Evolutionary conservation across 2,329 filamentous ascomycete genomes (phyloP).

Genomic region (Colletotrichum brevisporum): DNA sequence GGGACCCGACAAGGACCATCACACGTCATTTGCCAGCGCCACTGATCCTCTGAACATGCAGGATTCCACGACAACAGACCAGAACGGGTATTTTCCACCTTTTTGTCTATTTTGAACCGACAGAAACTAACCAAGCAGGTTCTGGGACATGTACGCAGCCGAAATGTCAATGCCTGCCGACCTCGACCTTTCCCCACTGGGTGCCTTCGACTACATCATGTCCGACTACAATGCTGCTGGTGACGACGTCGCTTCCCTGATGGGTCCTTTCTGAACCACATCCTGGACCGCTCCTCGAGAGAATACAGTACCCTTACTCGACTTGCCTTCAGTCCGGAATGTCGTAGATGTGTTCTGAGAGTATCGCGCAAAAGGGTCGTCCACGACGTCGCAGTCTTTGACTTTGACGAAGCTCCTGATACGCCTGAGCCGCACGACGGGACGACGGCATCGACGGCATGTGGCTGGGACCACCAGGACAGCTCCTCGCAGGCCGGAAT

Average conservation of each 20-base stretch:
- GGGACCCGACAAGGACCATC: neutral
- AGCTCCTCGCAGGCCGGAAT: no score
- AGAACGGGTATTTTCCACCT: neutral
- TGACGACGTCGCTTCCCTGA: neutral
- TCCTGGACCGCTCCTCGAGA: no score
- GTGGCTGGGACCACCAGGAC: no score
- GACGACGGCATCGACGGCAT: no score
- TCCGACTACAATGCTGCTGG: neutral
- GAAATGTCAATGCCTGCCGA: conserved; percentile 1
- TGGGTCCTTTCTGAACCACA: neutral
- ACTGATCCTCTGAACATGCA: no score
- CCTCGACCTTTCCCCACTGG: conserved; percentile 4
- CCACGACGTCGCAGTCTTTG: no score
- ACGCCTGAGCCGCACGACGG: no score
- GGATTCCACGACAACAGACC: neutral
- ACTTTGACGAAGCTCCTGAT: no score
- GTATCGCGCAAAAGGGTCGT: no score
- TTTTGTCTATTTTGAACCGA: neutral
- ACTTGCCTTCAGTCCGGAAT: no score
- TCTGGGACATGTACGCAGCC: neutral
- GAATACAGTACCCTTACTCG: no score
- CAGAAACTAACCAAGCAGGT: neutral
- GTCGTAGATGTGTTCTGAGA: no score
- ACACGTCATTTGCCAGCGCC: neutral
- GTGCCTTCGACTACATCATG: conserved; percentile 21